phyloP scores from a whole-genome alignment of 1,284 basidiomycete species.

The Pyrrhoderma lamaoense region DNA sequence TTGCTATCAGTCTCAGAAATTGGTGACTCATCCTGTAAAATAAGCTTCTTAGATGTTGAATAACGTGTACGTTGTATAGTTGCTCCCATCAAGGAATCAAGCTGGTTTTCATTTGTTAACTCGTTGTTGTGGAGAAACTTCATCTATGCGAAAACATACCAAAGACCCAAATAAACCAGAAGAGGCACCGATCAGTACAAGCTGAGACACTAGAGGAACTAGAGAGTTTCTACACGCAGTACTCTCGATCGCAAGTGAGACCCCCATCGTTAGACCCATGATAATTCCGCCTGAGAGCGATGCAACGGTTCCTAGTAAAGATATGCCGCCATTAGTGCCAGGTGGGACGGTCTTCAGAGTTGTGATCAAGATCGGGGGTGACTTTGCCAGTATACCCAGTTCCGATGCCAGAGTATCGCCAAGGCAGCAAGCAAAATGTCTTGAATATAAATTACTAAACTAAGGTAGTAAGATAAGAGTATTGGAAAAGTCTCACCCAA shows the following conservation, averaged over 20 bases:
- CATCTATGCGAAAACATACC: too few species aligned
- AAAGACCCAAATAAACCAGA: slow-evolving; percentile 72
- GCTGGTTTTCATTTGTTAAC: slow-evolving; percentile 37
- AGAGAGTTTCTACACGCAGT: slow-evolving; percentile 36
- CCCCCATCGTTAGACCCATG: slow-evolving; percentile 58
- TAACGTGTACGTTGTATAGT: slow-evolving; percentile 82
- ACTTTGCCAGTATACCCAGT: slow-evolving; percentile 73
- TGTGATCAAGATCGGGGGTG: slow-evolving; percentile 68
- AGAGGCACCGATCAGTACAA: slow-evolving; percentile 52
- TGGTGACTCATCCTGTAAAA: slow-evolving; percentile 56
- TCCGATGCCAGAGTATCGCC: slow-evolving; percentile 80
- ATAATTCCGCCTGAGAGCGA: slow-evolving; percentile 69
- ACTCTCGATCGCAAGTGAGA: slow-evolving; percentile 60
- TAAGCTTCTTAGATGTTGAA: slow-evolving; percentile 50
- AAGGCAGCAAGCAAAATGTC: slow-evolving; percentile 77
- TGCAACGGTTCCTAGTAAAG: slow-evolving; percentile 64
- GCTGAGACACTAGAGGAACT: slow-evolving; percentile 32
- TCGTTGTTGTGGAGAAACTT: too few species aligned
- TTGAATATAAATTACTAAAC: slow-evolving; percentile 24
- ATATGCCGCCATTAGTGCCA: slow-evolving; percentile 90
- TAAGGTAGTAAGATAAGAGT: too few species aligned
- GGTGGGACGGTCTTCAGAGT: slow-evolving; percentile 69
- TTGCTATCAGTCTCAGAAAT: slow-evolving; percentile 21
- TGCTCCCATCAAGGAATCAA: slow-evolving; percentile 85
- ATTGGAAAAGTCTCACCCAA: slow-evolving; percentile 51